Evolutionary conservation across 495 filamentous ascomycete genomes (phyloP).

Genomic region (Neurospora sp.): DNA sequence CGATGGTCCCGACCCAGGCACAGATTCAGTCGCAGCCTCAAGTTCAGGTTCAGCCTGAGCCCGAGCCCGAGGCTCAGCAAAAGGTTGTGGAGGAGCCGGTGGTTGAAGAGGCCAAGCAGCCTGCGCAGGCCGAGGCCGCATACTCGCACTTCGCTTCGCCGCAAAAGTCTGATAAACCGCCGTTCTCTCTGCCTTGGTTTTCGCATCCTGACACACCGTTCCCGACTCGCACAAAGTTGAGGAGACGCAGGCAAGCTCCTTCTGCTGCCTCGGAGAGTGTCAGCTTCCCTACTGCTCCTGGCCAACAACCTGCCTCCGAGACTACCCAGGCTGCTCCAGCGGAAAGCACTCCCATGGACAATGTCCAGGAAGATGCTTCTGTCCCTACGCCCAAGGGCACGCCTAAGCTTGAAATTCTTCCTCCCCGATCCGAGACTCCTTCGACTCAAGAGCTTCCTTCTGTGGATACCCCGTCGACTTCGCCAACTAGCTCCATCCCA

Average conservation of each 20-base stretch:
- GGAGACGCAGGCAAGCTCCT: slow-evolving; percentile 21
- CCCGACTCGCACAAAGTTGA: slow-evolving; percentile 39
- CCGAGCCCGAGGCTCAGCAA: slow-evolving; percentile 4
- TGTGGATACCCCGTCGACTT: slow-evolving; percentile 51
- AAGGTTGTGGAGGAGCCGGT: slow-evolving; percentile 1
- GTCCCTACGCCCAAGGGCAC: slow-evolving; percentile 20
- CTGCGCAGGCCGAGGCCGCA: background rate
- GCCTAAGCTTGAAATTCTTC: slow-evolving; percentile 2
- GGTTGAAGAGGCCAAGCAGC: background rate
- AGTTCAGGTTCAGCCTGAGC: slow-evolving; percentile 3
- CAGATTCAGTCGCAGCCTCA: slow-evolving; percentile 1
- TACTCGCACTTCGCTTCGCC: slow-evolving; percentile 4
- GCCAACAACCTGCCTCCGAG: background rate
- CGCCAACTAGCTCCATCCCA: slow-evolving; percentile 63
- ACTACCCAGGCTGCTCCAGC: background rate
- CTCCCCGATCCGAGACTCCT: slow-evolving; percentile 50
- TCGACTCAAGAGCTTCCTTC: slow-evolving; percentile 57
- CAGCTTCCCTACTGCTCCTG: background rate
- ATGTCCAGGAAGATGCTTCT: slow-evolving; percentile 9
- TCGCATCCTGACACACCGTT: slow-evolving; percentile 60
- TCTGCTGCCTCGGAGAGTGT: slow-evolving; percentile 4
- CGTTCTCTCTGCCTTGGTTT: slow-evolving; percentile 69
- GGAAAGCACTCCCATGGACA: background rate
- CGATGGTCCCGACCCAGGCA: background rate
- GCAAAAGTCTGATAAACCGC: slow-evolving; percentile 46